These are phyloP conservation scores for Thalassiosira profunda DNA, from an alignment of 108 stramenopile genomes.

Conservation along the genomic window DNA sequence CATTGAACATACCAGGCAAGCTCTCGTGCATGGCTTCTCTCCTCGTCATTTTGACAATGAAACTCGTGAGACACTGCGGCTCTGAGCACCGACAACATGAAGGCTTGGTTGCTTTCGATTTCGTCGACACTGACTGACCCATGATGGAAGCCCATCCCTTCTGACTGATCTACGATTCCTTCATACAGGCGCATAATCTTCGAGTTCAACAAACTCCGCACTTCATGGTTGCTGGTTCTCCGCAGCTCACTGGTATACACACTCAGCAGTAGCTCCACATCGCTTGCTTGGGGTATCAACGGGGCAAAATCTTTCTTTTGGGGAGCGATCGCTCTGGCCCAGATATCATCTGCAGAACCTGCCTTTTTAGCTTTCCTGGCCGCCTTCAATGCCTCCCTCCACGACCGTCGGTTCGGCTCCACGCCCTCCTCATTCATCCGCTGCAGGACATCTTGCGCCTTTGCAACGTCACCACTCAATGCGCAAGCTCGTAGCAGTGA, in stretches of 20 bases:
- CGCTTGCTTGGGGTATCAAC: conserved; percentile 20
- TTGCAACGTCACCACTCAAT: conserved; percentile 69
- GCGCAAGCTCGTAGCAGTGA: conserved; percentile 81
- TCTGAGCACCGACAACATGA: conserved; percentile 47
- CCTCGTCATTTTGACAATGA: neutral
- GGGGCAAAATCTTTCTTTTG: conserved; percentile 14
- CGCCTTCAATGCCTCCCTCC: conserved; percentile 65
- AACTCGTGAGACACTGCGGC: conserved; percentile 53
- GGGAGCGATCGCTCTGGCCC: conserved; percentile 50
- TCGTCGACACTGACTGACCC: conserved; percentile 28
- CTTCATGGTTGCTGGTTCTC: conserved; percentile 28
- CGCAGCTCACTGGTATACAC: conserved; percentile 20
- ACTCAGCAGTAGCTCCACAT: conserved; percentile 32
- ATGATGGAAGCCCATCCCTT: conserved; percentile 43
- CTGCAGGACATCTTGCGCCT: conserved; percentile 57
- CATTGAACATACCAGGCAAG: too few species aligned
- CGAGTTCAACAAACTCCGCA: conserved; percentile 18
- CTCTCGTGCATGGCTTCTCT: conserved; percentile 13
- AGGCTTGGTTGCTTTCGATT: conserved; percentile 35
- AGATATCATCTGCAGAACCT: conserved; percentile 61
- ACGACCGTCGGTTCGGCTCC: conserved; percentile 71
- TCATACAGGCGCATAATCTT: conserved; percentile 52
- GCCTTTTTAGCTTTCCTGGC: conserved; percentile 61
- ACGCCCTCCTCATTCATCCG: conserved; percentile 58
- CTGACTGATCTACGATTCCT: conserved; percentile 29